Evolutionary conservation across 2,329 filamentous ascomycete genomes (phyloP).

Genomic region (Trichoderma lentiforme): DNA sequence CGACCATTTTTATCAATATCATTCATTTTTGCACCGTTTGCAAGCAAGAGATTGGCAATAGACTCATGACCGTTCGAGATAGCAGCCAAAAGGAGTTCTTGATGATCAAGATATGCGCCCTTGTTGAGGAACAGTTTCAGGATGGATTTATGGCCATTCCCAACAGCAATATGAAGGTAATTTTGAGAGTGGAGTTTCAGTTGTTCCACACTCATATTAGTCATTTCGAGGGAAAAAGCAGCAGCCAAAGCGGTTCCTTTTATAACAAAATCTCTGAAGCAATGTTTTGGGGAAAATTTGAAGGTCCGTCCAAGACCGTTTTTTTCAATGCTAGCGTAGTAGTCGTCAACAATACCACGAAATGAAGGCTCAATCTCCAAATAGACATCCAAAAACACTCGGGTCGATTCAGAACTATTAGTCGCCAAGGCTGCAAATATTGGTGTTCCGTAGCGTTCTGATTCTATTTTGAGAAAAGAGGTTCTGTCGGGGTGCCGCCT

Average conservation of each 20-base stretch:
- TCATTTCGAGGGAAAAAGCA: not conserved
- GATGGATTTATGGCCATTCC: not conserved
- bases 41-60: not conserved
- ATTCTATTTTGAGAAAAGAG: not conserved
- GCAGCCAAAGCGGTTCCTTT: too few relatives aligned
- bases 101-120: not conserved
- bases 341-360: not conserved
- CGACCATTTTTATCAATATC: not conserved
- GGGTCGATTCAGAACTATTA: not conserved
- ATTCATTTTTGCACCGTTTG: too few relatives aligned
- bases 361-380: not conserved
- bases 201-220: too few relatives aligned
- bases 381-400: not conserved
- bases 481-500: not conserved
- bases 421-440: not conserved
- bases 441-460: not conserved
- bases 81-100: not conserved
- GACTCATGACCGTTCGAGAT: not conserved
- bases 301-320: not conserved
- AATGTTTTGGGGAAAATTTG: too few relatives aligned
- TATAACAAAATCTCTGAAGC: too few relatives aligned
- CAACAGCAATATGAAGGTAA: not conserved
- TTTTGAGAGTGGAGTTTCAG: fast-evolving
- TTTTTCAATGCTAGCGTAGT: not conserved
- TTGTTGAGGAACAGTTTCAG: not conserved